phyloP scores from a whole-genome alignment of 352 stramenopile species.

The Elongisporangium prolatum region DNA sequence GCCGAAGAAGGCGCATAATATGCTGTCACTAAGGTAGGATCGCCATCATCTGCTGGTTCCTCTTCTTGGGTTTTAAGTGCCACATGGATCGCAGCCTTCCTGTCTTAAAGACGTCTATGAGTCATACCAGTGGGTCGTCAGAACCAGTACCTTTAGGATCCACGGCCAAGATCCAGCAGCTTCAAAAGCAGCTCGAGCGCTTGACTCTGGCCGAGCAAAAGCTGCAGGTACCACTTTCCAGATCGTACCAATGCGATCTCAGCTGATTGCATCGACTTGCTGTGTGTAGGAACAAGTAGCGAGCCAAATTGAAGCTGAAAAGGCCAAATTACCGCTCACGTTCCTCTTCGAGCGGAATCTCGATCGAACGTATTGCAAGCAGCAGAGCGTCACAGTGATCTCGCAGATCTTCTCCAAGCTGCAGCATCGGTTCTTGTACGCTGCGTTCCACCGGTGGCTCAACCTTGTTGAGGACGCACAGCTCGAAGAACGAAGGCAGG shows the following conservation, averaged over 20 bases:
- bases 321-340: slow-evolving; percentile 50
- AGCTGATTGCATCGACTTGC: neutral
- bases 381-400: slow-evolving; percentile 50
- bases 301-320: slow-evolving; percentile 42
- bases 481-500: slow-evolving; percentile 17
- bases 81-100: slow-evolving; percentile 9
- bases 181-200: slow-evolving; percentile 7
- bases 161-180: neutral
- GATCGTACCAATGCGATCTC: neutral
- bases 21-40: slow-evolving; percentile 28
- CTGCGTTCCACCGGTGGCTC: slow-evolving; percentile 40
- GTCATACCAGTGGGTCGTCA: neutral
- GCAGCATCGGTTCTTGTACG: slow-evolving; percentile 49
- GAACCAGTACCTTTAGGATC: neutral
- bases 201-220: slow-evolving; percentile 12
- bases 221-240: slow-evolving; percentile 1
- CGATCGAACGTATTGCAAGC: slow-evolving; percentile 45
- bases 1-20: slow-evolving; percentile 11
- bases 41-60: neutral
- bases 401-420: slow-evolving; percentile 65
- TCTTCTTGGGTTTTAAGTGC: neutral
- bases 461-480: slow-evolving; percentile 11
- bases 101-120: slow-evolving; percentile 4
- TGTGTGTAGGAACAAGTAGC: slow-evolving; percentile 22
- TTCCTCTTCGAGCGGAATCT: slow-evolving; percentile 78